Base-by-base conservation (phyloP, 768 basidiomycete genomes). In the Boletus tylopilopsis region DNA sequence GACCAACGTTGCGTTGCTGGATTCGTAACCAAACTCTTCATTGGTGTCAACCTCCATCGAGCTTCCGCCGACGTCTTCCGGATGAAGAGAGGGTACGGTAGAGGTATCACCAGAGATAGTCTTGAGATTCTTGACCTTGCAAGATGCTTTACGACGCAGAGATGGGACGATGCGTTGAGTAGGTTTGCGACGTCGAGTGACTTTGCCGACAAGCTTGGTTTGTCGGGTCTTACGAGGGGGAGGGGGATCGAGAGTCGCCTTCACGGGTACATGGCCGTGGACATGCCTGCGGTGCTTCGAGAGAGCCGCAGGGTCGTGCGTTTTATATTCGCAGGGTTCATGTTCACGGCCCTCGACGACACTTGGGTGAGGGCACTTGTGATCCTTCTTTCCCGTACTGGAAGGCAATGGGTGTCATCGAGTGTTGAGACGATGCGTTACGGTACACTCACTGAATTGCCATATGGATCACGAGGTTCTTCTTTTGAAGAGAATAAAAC, bases 181-280 rank as follows among this genome's bases (percentile, higher is more conserved):
- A 18, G 47, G 44, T 7, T 19, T 29, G 27, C n/a, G 21, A 6
- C 23, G 35, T 21, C 23, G 50, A 19, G 45, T 15, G 6, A 3
- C 5, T 27, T 39, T 61, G 6, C 34, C 36, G 11, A 45, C 48
- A n/a, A n/a, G n/a, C 25, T 19, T 40, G 6, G 12, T 34, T 19
- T 33, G 44, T 4, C 18, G 30, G 12, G 29, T 16, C 2, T 37
- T 19, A 27, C 39, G 34, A n/a, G 24, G 21, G 5, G 24, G 3
- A 7, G 27, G 16, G 13, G 33, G 6, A n/a, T n/a, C n/a, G n/a
- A n/a, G n/a, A n/a, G n/a, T n/a, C n/a, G n/a, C n/a, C n/a, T n/a
- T n/a, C n/a, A n/a, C n/a, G n/a, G 67, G 60, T 13, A 56, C 18
- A 32, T 67, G 52, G 1, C 49, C 58, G 16, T 68, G 67, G 16